Percentiles rank a stretch among this genome's conserved stretches.
Conservation (phyloP, 805 yeast species). For the Kazachstania taianensis region DNA sequence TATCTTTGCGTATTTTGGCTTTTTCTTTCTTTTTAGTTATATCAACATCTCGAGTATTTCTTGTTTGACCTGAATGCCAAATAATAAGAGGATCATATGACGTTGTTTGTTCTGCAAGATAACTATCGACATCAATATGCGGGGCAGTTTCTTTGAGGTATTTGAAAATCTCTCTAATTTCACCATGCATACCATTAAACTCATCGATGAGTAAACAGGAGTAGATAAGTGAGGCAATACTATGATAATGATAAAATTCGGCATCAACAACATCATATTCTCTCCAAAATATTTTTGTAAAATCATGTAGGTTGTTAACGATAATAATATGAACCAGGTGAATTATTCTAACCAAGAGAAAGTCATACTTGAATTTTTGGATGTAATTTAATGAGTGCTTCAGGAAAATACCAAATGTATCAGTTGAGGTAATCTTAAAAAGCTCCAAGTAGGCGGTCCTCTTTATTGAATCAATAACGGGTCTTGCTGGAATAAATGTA, state of each 20-base stretch:
- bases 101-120: conserved; percentile 30
- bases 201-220: conserved; percentile 33
- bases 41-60: conserved; percentile 30
- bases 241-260: conserved; percentile 31
- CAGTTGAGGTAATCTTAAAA: conserved; percentile 43
- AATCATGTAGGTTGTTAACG: conserved; percentile 32
- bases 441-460: conserved; percentile 34
- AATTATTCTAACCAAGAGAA: conserved; percentile 45
- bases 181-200: conserved; percentile 39
- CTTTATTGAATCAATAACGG: conserved; percentile 28
- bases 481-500: conserved; percentile 48
- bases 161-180: conserved; percentile 46
- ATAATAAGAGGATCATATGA: conserved; percentile 25
- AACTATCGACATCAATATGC: conserved; percentile 25
- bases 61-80: conserved; percentile 20
- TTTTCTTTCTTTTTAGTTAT: conserved; percentile 50
- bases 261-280: conserved; percentile 29
- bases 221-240: conserved; percentile 34
- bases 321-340: conserved; percentile 62
- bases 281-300: conserved; percentile 30
- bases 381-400: conserved; percentile 37
- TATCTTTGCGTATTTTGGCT: conserved; percentile 62
- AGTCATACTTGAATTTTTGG: conserved; percentile 38
- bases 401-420: conserved; percentile 44
- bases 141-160: conserved; percentile 21